phyloP scores from a whole-genome alignment of 2,329 filamentous ascomycete species.

The Aspergillus piperis region DNA sequence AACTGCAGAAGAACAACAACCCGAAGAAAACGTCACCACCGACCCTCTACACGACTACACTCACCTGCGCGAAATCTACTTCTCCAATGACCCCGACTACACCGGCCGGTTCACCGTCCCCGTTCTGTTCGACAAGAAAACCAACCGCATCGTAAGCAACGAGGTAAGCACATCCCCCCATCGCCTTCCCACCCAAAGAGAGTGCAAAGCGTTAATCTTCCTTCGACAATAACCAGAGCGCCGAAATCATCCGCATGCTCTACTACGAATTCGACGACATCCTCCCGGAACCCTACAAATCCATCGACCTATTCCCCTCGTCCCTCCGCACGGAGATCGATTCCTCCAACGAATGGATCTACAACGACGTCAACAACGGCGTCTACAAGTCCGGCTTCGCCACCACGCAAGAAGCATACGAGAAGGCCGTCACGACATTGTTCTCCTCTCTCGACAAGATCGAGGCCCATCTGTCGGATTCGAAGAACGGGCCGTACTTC shows the following conservation, averaged over 20 bases:
- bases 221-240: conserved; percentile 46
- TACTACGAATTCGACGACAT: conserved; percentile 77
- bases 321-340: conserved; percentile 70
- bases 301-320: conserved; percentile 68
- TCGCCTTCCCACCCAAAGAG: not conserved
- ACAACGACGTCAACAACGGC: conserved; percentile 60
- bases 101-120: conserved; percentile 83
- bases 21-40: conserved; percentile 55
- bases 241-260: conserved; percentile 90
- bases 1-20: conserved; percentile 61
- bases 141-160: conserved; percentile 79
- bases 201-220: not conserved
- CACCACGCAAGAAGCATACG: conserved; percentile 79
- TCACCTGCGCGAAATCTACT: conserved; percentile 78
- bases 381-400: conserved; percentile 72
- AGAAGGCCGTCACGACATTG: conserved; percentile 68
- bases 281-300: conserved; percentile 60
- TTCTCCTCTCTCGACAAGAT: conserved; percentile 76
- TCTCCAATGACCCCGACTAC: conserved; percentile 70
- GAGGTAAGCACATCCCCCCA: conserved; percentile 56
- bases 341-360: conserved; percentile 76
- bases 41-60: conserved; percentile 67
- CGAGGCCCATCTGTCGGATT: conserved; percentile 66
- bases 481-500: conserved; percentile 61
- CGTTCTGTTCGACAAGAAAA: conserved; percentile 71